Conservation (phyloP, 2,329 filamentous ascomycete species). For the Verticillium zaregamsianum region DNA sequence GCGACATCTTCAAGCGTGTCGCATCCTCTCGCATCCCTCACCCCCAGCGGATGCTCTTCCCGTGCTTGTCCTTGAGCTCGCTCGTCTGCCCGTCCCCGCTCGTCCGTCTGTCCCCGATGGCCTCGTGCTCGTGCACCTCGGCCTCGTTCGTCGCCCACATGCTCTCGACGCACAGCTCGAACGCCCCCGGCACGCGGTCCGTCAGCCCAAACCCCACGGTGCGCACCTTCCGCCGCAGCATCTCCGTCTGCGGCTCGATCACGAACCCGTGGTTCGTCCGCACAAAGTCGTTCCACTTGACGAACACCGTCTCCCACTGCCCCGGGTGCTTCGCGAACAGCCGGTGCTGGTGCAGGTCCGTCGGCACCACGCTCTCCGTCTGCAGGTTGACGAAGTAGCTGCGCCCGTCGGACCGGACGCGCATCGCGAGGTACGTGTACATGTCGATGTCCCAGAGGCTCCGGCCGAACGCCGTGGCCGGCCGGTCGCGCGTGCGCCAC, state of each 20-base stretch:
- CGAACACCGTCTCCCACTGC: conserved; percentile 91
- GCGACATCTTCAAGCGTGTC: no score
- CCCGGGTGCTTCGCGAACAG: conserved; percentile 74
- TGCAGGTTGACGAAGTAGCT: conserved; percentile 95
- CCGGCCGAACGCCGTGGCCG: conserved; percentile 78
- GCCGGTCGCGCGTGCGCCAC: conserved; percentile 77
- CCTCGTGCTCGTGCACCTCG: conserved; percentile 19
- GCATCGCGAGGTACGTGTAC: conserved; percentile 81
- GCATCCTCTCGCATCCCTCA: no score
- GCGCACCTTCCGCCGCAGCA: conserved; percentile 79
- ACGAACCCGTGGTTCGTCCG: conserved; percentile 90
- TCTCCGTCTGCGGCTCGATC: conserved; percentile 87
- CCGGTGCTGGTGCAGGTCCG: conserved; percentile 94
- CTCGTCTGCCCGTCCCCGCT: no score
- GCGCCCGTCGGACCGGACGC: conserved; percentile 84
- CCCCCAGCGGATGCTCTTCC: conserved; percentile 34
- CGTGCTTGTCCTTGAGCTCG: conserved; percentile 31
- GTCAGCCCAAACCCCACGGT: conserved; percentile 86
- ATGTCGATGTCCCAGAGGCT: conserved; percentile 85
- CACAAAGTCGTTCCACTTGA: conserved; percentile 90
- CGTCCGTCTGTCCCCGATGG: no score
- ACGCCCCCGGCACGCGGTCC: conserved; percentile 83
- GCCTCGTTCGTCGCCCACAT: conserved; percentile 82
- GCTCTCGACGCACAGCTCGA: conserved; percentile 77
- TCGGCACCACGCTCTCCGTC: conserved; percentile 87